Base-by-base conservation (phyloP, 208 protist species). In the Wallacemonas sp. region DNA sequence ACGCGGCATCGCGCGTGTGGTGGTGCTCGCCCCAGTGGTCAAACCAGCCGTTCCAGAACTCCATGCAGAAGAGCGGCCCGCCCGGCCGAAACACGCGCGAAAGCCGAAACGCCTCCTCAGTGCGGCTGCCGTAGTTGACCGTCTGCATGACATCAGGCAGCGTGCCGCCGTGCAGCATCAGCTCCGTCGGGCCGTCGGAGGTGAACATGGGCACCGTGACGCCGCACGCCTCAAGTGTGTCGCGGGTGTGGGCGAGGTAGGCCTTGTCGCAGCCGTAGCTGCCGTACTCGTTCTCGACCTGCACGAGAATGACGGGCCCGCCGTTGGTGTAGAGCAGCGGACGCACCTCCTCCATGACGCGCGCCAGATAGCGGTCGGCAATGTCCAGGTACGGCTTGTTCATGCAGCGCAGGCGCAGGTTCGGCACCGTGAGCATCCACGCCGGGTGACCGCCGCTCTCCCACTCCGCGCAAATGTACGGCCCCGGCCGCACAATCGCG, bases 91-190 rank as follows among this genome's bases (percentile, higher is more conserved):
- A 55, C 25, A 55, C 48, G 3, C 31, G 4, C 8, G 48, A 55
- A 7, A 55, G 4, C 22, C 26, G 25, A 55, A 55, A 55, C 25
- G 48, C 48, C 48, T 55, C 48, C 25, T 55, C 11, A 3, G 48
- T 31, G 25, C 48, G 25, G 48, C 48, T 55, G 48, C 48, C 48
- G 26, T 32, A 55, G 48, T 55, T 55, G 22, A 55, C 48, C 25
- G 48, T 55, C 48, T 55, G 48, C 72, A 98, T 88, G 46, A 91
- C 88, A 78, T 98, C 95, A 28, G 97, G 84, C 52, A 86, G 84
- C 82, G 97, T 98, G 72, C 97, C 86, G 44, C 95, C 95, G 18
- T 90, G 97, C 65, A 97, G 84, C 72, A 98, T 55, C 22, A 55
- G 31, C 11, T 55, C 48, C 8, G 48, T 55, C 38, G 71, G 31